A percentile compares a stretch with the other conserved stretches of the same genome.
These are phyloP conservation scores for Acorus calamus DNA, from an alignment of 106 monocot species.

Conservation along the genomic window DNA sequence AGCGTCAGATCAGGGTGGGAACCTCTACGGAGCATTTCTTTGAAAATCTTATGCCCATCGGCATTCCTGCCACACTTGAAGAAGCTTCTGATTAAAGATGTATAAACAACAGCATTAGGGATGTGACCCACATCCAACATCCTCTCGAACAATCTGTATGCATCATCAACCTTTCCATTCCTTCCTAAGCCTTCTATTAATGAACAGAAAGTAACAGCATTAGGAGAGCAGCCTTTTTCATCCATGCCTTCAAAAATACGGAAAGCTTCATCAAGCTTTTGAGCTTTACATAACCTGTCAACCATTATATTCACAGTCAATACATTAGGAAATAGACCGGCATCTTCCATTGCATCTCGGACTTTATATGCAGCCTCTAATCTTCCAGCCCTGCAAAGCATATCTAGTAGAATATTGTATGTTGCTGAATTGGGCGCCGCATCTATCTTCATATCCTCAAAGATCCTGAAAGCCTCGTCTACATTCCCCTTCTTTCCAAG, in stretches of 20 bases:
- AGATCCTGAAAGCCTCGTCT: conserved; percentile 69
- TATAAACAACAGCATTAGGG: conserved; percentile 80
- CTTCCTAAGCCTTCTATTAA: conserved; percentile 87
- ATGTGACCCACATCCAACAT: conserved; percentile 81
- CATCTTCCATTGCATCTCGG: conserved; percentile 54
- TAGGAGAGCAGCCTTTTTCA: conserved; percentile 44
- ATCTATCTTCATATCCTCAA: conserved; percentile 92
- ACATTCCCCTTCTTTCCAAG: conserved; percentile 62
- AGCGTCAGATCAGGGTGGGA: conserved; percentile 79
- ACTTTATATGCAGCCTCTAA: conserved; percentile 60
- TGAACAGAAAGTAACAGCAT: conserved; percentile 84
- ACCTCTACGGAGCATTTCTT: conserved; percentile 69
- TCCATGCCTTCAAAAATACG: conserved; percentile 51
- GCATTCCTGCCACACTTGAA: conserved; percentile 79
- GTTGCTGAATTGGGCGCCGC: conserved; percentile 75
- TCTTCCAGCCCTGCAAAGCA: conserved; percentile 56
- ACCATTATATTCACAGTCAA: conserved; percentile 84
- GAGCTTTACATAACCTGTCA: conserved; percentile 79
- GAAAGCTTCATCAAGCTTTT: conserved; percentile 65
- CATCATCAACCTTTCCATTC: conserved; percentile 75
- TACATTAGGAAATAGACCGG: conserved; percentile 78
- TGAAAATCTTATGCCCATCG: conserved; percentile 93
- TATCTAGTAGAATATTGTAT: conserved; percentile 78
- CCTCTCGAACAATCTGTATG: conserved; percentile 75
- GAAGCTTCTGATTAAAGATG: conserved; percentile 79